These are phyloP conservation scores for Amanita polypyramis DNA, from an alignment of 768 basidiomycete species.

Conservation along the genomic window DNA sequence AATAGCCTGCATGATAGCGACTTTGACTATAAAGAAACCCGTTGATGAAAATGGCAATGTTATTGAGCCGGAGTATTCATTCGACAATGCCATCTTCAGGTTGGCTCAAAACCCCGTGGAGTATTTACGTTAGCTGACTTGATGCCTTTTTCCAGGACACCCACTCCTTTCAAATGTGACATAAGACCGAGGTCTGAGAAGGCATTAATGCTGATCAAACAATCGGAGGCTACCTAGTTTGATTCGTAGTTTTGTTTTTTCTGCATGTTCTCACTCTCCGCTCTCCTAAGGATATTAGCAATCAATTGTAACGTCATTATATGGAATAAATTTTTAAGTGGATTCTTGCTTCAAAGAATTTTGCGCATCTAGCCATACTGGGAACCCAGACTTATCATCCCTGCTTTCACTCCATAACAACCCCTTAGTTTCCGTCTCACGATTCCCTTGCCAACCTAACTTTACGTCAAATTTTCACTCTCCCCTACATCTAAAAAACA, in stretches of 20 bases:
- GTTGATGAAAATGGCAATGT: conserved; percentile 36
- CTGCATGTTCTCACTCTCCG: neutral
- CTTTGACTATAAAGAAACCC: conserved; percentile 43
- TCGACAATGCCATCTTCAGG: conserved; percentile 58
- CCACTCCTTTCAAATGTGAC: conserved; percentile 36
- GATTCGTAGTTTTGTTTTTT: neutral
- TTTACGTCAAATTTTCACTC: too few species aligned
- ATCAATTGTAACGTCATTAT: too few species aligned
- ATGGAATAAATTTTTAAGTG: too few species aligned
- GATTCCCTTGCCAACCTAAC: too few species aligned
- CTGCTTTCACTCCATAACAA: too few species aligned
- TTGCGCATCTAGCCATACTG: too few species aligned
- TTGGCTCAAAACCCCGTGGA: conserved; percentile 16
- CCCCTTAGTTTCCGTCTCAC: too few species aligned
- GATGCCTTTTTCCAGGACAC: conserved; percentile 23
- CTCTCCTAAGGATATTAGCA: too few species aligned
- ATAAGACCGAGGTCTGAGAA: conserved; percentile 41
- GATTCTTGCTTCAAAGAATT: too few species aligned
- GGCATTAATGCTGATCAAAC: conserved; percentile 27
- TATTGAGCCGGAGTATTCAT: conserved; percentile 38
- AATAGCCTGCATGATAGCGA: conserved; percentile 44
- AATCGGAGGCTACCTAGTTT: conserved; percentile 11
- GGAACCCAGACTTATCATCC: too few species aligned
- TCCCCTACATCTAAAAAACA: too few species aligned
- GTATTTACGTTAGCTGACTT: neutral